A percentile compares a stretch with the other conserved stretches of the same genome.
phyloP scores from a whole-genome alignment of 2,329 filamentous ascomycete genomes.

The Diplodia scrobiculata region DNA sequence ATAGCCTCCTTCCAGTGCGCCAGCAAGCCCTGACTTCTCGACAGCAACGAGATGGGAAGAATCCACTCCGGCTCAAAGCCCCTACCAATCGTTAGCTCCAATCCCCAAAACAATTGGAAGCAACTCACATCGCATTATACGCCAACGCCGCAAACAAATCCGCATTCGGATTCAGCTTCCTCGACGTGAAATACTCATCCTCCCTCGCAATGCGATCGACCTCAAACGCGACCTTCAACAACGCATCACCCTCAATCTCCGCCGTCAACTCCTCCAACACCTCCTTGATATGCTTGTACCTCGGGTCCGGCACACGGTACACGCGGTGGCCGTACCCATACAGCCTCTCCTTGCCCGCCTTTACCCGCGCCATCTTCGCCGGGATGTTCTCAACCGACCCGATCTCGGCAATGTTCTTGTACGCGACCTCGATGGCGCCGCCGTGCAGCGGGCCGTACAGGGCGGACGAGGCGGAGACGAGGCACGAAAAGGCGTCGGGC shows the following conservation, averaged over 20 bases:
- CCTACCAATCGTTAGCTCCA: not conserved
- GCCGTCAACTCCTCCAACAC: slow-evolving; percentile 49
- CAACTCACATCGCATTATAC: slow-evolving; percentile 46
- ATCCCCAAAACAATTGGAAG: too few relatives aligned
- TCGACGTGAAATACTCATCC: slow-evolving; percentile 45
- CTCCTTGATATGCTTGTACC: slow-evolving; percentile 54
- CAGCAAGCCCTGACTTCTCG: not conserved
- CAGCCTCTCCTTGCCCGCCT: slow-evolving; percentile 55
- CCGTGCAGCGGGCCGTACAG: slow-evolving; percentile 62
- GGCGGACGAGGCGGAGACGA: slow-evolving; percentile 57
- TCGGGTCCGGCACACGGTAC: slow-evolving; percentile 59
- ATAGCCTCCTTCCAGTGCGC: slow-evolving; percentile 6
- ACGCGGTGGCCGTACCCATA: slow-evolving; percentile 61
- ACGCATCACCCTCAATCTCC: slow-evolving; percentile 36
- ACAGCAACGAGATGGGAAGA: not conserved
- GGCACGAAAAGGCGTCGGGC: slow-evolving; percentile 58
- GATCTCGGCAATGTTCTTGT: slow-evolving; percentile 57
- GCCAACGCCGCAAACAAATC: slow-evolving; percentile 52
- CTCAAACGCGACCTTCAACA: slow-evolving; percentile 45
- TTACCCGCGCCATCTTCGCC: slow-evolving; percentile 54
- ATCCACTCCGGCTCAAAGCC: slow-evolving; percentile 12
- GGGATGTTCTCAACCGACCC: slow-evolving; percentile 56
- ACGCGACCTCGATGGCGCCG: slow-evolving; percentile 61
- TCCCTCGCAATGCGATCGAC: slow-evolving; percentile 44
- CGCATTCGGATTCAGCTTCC: slow-evolving; percentile 49